phyloP scores from a whole-genome alignment of 2,329 filamentous ascomycete genomes.

The Talaromyces funiculosus region DNA sequence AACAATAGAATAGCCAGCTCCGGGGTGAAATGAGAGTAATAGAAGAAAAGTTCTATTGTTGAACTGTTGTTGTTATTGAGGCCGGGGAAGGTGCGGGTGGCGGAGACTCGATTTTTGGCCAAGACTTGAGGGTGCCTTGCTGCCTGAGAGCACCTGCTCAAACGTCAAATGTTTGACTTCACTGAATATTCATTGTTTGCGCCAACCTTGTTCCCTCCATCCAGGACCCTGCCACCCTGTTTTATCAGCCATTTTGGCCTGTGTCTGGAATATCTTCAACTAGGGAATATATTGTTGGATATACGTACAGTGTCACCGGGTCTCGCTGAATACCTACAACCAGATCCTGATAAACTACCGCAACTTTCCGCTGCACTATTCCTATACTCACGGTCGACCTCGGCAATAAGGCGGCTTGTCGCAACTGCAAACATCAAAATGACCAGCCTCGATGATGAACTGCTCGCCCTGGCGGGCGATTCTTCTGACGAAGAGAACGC shows the following conservation, averaged over 20 bases:
- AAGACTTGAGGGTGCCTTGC: slow-evolving; percentile 3
- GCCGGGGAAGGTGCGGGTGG: background rate
- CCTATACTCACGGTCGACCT: background rate
- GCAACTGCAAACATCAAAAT: slow-evolving; percentile 48
- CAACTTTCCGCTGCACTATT: slow-evolving; percentile 3
- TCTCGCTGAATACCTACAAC: slow-evolving; percentile 5
- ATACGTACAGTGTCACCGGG: background rate
- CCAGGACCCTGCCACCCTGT: background rate
- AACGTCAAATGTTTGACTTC: background rate
- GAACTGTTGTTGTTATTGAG: too few relatives aligned
- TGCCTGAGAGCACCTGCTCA: background rate
- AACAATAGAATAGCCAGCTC: background rate
- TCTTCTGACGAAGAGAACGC: slow-evolving; percentile 52
- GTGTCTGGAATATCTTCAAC: background rate
- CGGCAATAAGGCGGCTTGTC: background rate
- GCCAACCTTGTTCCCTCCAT: slow-evolving; percentile 3
- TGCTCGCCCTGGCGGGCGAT: slow-evolving; percentile 85
- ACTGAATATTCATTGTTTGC: background rate
- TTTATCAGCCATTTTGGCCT: background rate
- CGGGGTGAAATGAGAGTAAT: background rate
- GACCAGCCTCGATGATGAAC: slow-evolving; percentile 78
- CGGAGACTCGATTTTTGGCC: background rate
- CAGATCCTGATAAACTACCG: background rate
- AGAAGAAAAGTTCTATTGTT: too few relatives aligned
- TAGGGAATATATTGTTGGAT: background rate